phyloP scores from a whole-genome alignment of 2,329 filamentous ascomycete species.

The Cercospora berteroae region DNA sequence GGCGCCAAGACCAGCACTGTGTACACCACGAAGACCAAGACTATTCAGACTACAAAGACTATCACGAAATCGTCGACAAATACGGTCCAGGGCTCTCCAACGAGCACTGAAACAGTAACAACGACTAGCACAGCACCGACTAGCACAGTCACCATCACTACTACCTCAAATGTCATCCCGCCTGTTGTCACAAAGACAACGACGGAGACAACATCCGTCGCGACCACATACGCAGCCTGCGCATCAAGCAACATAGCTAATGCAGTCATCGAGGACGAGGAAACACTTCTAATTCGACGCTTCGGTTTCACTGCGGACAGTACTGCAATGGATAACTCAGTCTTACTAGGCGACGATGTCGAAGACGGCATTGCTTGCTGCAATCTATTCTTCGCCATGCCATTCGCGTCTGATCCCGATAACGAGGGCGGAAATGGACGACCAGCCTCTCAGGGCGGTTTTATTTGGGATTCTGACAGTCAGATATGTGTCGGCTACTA shows the following conservation, averaged over 20 bases:
- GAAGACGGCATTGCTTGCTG: not conserved
- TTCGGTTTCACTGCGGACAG: not conserved
- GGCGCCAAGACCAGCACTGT: not conserved
- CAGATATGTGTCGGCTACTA: not conserved
- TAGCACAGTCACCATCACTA: not conserved
- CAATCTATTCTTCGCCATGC: not conserved
- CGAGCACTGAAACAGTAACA: not conserved
- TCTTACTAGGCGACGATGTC: not conserved
- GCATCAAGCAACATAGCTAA: not conserved
- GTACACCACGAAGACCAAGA: not conserved
- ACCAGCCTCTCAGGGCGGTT: not conserved
- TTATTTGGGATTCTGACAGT: not conserved
- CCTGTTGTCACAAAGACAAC: not conserved
- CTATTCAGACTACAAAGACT: not conserved
- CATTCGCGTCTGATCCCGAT: not conserved
- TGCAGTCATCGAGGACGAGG: not conserved
- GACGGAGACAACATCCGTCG: not conserved
- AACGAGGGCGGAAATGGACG: not conserved
- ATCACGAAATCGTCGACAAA: not conserved
- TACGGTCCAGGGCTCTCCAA: not conserved
- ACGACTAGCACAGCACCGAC: not conserved
- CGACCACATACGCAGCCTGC: not conserved
- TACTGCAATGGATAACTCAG: not conserved
- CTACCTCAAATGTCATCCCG: not conserved
- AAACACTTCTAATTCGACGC: not conserved